These are phyloP conservation scores for Arthrinium phaeospermum DNA, from an alignment of 2,329 filamentous ascomycete species.

Conservation along the genomic window DNA sequence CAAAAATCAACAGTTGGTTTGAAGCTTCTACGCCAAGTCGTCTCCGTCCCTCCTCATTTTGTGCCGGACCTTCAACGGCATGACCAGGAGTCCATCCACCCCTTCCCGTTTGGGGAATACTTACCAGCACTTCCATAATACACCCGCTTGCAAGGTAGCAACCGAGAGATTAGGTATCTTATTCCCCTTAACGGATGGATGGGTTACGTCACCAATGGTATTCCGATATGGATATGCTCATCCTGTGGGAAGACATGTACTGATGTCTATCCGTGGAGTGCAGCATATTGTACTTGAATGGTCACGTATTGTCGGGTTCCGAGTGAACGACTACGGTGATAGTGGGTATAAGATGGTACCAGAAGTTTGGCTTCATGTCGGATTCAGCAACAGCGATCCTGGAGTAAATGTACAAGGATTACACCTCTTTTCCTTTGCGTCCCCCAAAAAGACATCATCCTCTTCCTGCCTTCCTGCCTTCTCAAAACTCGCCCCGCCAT, in stretches of 20 bases:
- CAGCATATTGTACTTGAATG: too few species aligned
- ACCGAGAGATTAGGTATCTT: not conserved
- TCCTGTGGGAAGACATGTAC: too few species aligned
- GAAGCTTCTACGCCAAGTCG: too few species aligned
- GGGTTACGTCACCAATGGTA: not conserved
- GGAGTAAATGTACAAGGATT: constrained; percentile 49
- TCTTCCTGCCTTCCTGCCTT: constrained; percentile 2
- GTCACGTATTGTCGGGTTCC: not conserved
- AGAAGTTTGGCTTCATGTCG: constrained; percentile 34
- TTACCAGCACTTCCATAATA: too few species aligned
- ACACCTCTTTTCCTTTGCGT: constrained; percentile 30
- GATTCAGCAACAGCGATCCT: constrained; percentile 34
- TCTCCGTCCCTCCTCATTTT: not conserved
- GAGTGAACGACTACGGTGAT: not conserved
- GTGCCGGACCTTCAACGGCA: not conserved
- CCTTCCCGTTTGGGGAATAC: too few species aligned
- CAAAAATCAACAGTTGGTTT: not conserved
- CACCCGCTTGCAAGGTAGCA: not conserved
- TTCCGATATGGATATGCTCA: too few species aligned
- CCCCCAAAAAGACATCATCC: constrained; percentile 20
- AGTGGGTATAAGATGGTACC: constrained; percentile 10
- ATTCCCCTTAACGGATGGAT: not conserved
- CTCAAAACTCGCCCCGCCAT: constrained; percentile 9
- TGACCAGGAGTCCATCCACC: not conserved
- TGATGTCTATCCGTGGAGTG: not conserved